These are phyloP conservation scores for Panus rudis DNA, from an alignment of 768 basidiomycete species.

Conservation along the genomic window DNA sequence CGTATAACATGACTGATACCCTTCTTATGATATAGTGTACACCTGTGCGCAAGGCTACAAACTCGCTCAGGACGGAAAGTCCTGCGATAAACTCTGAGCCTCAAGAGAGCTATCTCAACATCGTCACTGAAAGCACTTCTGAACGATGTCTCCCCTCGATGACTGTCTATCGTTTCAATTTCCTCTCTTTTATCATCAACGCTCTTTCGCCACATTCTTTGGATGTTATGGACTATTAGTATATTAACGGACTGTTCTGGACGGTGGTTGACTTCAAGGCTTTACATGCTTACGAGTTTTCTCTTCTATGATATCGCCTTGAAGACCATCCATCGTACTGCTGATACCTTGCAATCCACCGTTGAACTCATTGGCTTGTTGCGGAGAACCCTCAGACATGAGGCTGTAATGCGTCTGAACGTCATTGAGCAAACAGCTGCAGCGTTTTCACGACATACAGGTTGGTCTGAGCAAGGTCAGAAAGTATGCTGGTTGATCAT, in stretches of 20 bases:
- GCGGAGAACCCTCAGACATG: too few relatives aligned
- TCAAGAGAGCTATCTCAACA: conserved; percentile 2
- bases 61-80: conserved; percentile 33
- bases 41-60: conserved; percentile 44
- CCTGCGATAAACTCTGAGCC: conserved; percentile 33
- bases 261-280: background rate
- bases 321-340: too few relatives aligned
- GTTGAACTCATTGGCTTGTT: too few relatives aligned
- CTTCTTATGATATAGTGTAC: conserved; percentile 33
- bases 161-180: background rate
- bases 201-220: conserved; percentile 13
- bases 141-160: background rate
- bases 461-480: too few relatives aligned
- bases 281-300: background rate
- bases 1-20: background rate
- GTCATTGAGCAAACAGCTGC: too few relatives aligned
- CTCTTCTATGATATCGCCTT: too few relatives aligned
- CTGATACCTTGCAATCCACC: too few relatives aligned
- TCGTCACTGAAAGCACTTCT: conserved; percentile 1
- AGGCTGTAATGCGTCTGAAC: too few relatives aligned
- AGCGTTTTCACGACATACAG: too few relatives aligned
- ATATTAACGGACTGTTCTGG: background rate
- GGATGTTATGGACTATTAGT: conserved; percentile 1
- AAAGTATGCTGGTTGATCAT: too few relatives aligned
- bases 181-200: conserved; percentile 8